Evolutionary conservation across 1,139 yeast genomes (phyloP), one percentile per base, ranked within the genome.

Genomic region (Candida glucosophila): DNA sequence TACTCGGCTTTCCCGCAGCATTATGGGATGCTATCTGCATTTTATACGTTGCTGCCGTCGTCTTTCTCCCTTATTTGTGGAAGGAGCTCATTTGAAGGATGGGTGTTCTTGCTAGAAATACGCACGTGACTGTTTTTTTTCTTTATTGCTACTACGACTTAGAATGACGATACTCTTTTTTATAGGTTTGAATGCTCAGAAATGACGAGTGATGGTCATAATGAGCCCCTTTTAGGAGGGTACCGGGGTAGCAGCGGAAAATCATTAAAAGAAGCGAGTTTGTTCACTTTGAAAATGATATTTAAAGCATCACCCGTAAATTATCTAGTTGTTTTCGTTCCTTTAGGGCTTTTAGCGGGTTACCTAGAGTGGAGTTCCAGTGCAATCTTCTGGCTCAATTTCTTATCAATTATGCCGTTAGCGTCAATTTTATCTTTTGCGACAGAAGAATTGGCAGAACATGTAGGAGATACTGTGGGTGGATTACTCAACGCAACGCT

Each of bases 401-500:
- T 90, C 57, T 48, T 83, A 32, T 95, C 95, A 15, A 90, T 90
- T 40, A 75, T 90, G 19, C 98, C 98, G 11, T 63, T 90, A 43
- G 98, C 98, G 6, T 81, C 95, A 2, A 64, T 85, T 17, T 63
- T 88, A 32, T 90, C 95, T 0, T 86, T 66, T 56, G 93, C 96
- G 11, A 90, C 99, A 2, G 98, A 90, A 50, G 94, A 86, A 46
- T 65, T 90, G 34, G 75, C 95, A 20, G 83, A 73, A 32, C 77
- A 80, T 38, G 86, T 85, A 14, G 96, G 96, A 22, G 69, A 83
- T 44, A 86, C 96, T 6, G 41, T 88, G 15, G 97, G 97, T 12
- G 97, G 97, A 1, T 65, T 90, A 37, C 63, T 90, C 44, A 90
- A 90, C 56, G 97, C 97, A 3, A 88, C 97, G 6, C 82, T 90